phyloP scores from a whole-genome alignment of 2,329 filamentous ascomycete species.

The Parastagonospora nodorum region DNA sequence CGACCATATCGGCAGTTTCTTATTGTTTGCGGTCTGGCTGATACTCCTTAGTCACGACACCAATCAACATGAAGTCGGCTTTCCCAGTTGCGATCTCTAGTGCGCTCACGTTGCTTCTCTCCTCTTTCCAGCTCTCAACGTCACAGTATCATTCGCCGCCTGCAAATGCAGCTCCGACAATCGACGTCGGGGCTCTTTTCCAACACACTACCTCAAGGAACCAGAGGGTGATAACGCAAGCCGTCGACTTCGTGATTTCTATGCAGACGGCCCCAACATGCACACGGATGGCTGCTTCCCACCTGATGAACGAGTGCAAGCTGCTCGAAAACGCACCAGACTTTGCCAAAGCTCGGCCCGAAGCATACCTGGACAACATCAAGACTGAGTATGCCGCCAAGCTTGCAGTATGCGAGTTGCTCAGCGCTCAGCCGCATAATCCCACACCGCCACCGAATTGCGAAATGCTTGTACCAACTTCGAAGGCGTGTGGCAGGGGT shows the following conservation, averaged over 20 bases:
- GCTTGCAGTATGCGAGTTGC: conserved; percentile 67
- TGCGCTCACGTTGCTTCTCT: not conserved
- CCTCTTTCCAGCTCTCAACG: not conserved
- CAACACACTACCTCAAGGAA: conserved; percentile 28
- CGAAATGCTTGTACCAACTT: conserved; percentile 52
- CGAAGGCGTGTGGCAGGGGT: conserved; percentile 34
- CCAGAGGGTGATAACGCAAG: conserved; percentile 27
- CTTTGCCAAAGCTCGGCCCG: conserved; percentile 30
- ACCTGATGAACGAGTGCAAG: conserved; percentile 60
- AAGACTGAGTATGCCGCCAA: conserved; percentile 66
- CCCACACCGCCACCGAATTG: conserved; percentile 59
- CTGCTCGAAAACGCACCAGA: conserved; percentile 47
- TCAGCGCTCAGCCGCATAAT: conserved; percentile 50
- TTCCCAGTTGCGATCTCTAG: not conserved
- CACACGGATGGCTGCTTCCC: conserved; percentile 57
- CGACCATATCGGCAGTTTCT: not conserved
- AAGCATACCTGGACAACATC: conserved; percentile 41
- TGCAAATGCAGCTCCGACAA: conserved; percentile 15
- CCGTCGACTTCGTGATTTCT: conserved; percentile 27
- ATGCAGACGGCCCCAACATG: conserved; percentile 48
- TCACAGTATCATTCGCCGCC: conserved; percentile 20
- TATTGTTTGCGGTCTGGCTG: not conserved
- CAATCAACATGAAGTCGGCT: conserved; percentile 1
- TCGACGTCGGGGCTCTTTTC: conserved; percentile 26
- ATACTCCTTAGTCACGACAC: not conserved